Base-by-base conservation (phyloP, 176 grass and related monocot species). In the Aegilops tauschii region DNA sequence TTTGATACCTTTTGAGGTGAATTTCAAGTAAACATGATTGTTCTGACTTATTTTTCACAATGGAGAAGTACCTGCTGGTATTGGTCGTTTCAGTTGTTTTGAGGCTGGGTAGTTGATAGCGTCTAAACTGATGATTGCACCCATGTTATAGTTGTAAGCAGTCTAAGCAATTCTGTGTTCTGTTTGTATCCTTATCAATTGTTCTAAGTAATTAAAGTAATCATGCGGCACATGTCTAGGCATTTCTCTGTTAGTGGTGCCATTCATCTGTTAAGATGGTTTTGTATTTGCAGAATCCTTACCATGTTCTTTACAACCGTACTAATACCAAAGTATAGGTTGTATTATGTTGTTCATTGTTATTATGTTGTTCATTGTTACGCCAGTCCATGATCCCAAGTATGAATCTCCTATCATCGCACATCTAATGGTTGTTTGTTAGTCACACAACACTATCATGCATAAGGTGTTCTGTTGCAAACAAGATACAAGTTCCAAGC, bases 231-330 rank as follows among this genome's bases (percentile, higher is more conserved):
- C 65, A 82, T 54, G 16, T 82, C 40, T 42, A 47, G 63, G 13
- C 21, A 1, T 70, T 69, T 69, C 47, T 54, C 39, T 80, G 9
- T 49, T 40, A 30, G 52, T 64, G 2, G 6, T 63, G 11, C 13
- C 5, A 17, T 80, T 61, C 52, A 63, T 86, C 27, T 66, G 70
- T 40, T 44, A 64, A 85, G 70, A 84, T 84, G 58, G 58, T 75
- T n/a, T 56, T 69, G 65, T 52, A 25, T 35, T 35, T 69, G 12
- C 58, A 52, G 28, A 81, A 59, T 71, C 8, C 25, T 54, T 45
- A 7, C 2, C 65, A 9, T 79, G 39, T 6, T 4, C 65, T 50
- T 79, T 83, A 62, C 65, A 87, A 34, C 62, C 40, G 23, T 17
- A 61, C 59, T n/a, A 25, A 61, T 31, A 64, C 59, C 1, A 49